Percentiles rank a stretch among this genome's conserved stretches.
These are phyloP conservation scores for Botryotinia globosa DNA, from an alignment of 2,329 filamentous ascomycete species.

Conservation along the genomic window DNA sequence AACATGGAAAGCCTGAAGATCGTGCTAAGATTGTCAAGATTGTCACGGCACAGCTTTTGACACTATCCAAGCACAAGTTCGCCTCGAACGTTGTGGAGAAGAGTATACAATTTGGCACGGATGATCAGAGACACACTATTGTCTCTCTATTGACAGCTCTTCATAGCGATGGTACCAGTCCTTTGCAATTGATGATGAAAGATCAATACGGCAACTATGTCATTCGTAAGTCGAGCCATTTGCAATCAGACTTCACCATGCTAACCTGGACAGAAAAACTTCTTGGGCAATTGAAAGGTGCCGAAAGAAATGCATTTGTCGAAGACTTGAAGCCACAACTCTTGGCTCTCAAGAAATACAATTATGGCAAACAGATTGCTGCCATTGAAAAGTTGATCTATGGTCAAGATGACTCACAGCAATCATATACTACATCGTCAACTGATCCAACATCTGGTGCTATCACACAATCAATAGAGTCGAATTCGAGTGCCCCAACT, in stretches of 20 bases:
- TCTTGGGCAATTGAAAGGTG: slow-evolving; percentile 58
- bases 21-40: slow-evolving; percentile 68
- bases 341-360: slow-evolving; percentile 59
- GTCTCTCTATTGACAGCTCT: slow-evolving; percentile 58
- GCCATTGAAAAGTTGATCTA: slow-evolving; percentile 59
- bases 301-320: slow-evolving; percentile 58
- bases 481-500: slow-evolving; percentile 56
- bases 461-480: slow-evolving; percentile 42
- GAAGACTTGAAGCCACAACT: slow-evolving; percentile 64
- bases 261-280: slow-evolving; percentile 68
- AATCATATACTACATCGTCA: slow-evolving; percentile 26
- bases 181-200: slow-evolving; percentile 75
- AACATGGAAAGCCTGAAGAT: slow-evolving; percentile 71
- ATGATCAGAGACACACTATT: slow-evolving; percentile 67
- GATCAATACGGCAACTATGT: slow-evolving; percentile 97
- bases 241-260: neutral
- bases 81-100: slow-evolving; percentile 97
- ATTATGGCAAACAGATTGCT: slow-evolving; percentile 63
- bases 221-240: slow-evolving; percentile 68
- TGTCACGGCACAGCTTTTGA: slow-evolving; percentile 68
- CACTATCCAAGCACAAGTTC: slow-evolving; percentile 89
- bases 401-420: slow-evolving; percentile 22
- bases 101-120: slow-evolving; percentile 71
- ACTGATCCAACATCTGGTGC: slow-evolving; percentile 32
- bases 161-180: slow-evolving; percentile 63